phyloP scores from a whole-genome alignment of 352 stramenopile genomes.

The Hyaloperonospora brassicae region DNA sequence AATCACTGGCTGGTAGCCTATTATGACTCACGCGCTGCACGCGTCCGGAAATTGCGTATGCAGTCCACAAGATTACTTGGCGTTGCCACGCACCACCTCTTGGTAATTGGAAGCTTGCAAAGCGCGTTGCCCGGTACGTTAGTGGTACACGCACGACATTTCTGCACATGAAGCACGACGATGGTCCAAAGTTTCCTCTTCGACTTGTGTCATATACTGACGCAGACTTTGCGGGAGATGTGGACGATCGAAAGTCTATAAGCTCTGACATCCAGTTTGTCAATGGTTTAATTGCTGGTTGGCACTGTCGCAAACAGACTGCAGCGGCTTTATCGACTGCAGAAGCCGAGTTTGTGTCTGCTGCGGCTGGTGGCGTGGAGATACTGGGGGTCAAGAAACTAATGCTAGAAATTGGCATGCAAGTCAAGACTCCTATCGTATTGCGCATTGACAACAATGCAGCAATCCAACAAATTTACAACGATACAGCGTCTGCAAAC shows the following conservation, averaged over 20 bases:
- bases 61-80: too few species aligned
- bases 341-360: slow-evolving; percentile 1
- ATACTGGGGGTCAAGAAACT: neutral
- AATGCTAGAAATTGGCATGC: neutral
- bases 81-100: too few species aligned
- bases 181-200: too few species aligned
- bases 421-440: neutral
- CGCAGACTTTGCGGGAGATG: neutral
- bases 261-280: neutral
- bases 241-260: neutral
- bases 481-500: neutral
- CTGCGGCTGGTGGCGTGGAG: neutral
- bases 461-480: too few species aligned
- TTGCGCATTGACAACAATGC: neutral
- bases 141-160: too few species aligned
- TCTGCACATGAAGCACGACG: too few species aligned
- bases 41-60: too few species aligned
- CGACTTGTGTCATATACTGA: too few species aligned
- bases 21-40: too few species aligned
- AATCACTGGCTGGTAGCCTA: too few species aligned
- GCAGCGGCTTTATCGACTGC: neutral
- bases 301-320: neutral
- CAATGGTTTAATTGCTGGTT: neutral
- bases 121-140: too few species aligned
- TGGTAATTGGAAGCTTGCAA: too few species aligned